Evolutionary conservation across 805 yeast genomes (phyloP).

Genomic region (Gaillardinia entomophila): DNA sequence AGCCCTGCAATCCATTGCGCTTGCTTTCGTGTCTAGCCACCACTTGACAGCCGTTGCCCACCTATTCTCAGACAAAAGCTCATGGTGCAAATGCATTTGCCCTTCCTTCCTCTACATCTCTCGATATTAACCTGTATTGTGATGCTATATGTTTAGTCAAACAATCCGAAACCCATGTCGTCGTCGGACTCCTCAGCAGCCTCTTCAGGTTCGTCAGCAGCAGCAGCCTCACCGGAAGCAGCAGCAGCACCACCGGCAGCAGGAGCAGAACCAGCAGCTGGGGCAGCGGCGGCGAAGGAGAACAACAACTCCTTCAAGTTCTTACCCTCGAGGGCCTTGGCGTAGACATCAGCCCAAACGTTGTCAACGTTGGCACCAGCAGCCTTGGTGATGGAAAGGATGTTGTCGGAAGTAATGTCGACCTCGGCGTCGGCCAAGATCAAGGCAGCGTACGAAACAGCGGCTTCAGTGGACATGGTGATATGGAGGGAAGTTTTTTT

Average conservation of each 20-base stretch:
- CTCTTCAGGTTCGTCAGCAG: conserved; percentile 14
- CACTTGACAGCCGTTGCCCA: too few species aligned
- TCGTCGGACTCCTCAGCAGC: conserved; percentile 14
- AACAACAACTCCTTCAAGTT: conserved; percentile 73
- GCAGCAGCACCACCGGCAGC: conserved; percentile 28
- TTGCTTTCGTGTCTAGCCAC: too few species aligned
- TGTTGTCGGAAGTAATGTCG: conserved; percentile 88
- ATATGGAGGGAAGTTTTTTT: background rate
- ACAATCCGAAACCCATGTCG: conserved; percentile 28
- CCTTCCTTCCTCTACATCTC: too few species aligned
- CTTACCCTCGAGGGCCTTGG: conserved; percentile 83
- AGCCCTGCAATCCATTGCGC: too few species aligned
- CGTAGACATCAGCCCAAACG: conserved; percentile 84
- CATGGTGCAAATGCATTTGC: too few species aligned
- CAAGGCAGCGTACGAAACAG: conserved; percentile 96
- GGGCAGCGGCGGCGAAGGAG: conserved; percentile 46
- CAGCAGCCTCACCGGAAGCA: conserved; percentile 47
- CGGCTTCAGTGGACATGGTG: conserved; percentile 82
- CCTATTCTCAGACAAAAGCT: too few species aligned
- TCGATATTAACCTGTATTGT: too few species aligned
- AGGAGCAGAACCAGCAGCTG: conserved; percentile 32
- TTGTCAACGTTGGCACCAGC: conserved; percentile 78
- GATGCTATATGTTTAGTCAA: conserved; percentile 24
- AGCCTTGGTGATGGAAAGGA: conserved; percentile 68
- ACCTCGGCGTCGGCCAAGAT: conserved; percentile 96